Evolutionary conservation across 2,329 filamentous ascomycete genomes (phyloP).

Genomic region (Beauveria caledonica): DNA sequence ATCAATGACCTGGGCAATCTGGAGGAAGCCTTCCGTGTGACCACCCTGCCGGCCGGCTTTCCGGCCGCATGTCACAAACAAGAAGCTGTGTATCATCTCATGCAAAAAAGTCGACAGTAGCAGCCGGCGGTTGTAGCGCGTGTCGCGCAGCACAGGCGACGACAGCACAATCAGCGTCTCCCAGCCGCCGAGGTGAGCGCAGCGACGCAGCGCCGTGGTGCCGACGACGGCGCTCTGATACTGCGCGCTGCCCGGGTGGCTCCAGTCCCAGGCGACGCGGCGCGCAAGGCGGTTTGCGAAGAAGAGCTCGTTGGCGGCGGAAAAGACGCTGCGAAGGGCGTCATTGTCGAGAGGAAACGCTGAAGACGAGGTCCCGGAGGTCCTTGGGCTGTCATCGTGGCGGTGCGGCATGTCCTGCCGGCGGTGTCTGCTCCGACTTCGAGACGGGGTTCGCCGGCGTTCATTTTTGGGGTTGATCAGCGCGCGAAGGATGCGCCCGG

Average conservation of each 20-base stretch:
- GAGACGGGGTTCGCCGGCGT: neutral
- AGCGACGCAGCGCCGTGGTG: constrained; percentile 50
- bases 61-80: constrained; percentile 55
- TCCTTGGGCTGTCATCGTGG: neutral
- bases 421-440: neutral
- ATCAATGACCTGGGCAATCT: constrained; percentile 53
- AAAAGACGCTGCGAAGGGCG: constrained; percentile 50
- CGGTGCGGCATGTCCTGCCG: neutral
- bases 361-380: constrained; percentile 27
- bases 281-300: constrained; percentile 47
- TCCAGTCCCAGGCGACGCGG: constrained; percentile 58
- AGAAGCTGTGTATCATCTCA: constrained; percentile 59
- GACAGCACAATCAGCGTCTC: constrained; percentile 58
- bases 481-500: constrained; percentile 48
- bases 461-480: constrained; percentile 40
- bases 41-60: constrained; percentile 47
- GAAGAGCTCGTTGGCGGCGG: constrained; percentile 54
- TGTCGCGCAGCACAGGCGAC: constrained; percentile 47
- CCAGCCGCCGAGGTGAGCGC: constrained; percentile 43
- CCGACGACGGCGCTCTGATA: constrained; percentile 51
- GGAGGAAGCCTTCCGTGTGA: constrained; percentile 51
- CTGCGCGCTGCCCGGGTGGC: constrained; percentile 37
- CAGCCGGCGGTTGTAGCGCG: constrained; percentile 49
- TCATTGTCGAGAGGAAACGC: constrained; percentile 48
- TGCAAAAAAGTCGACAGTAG: constrained; percentile 59